Evolutionary conservation across 257 asterid genomes (phyloP).

Genomic region (Solanum chilense): DNA sequence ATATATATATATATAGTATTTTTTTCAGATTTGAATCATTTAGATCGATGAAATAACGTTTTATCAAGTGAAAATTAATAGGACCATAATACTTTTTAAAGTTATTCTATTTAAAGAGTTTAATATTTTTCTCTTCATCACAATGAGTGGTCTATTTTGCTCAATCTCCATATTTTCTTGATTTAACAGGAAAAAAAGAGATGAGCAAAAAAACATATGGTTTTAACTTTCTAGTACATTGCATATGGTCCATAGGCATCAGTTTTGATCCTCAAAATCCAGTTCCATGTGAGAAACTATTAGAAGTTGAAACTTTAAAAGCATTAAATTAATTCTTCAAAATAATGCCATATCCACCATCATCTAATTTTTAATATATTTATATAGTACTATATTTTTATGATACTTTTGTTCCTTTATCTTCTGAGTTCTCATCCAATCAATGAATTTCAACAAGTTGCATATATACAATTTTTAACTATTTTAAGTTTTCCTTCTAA

Average conservation of each 20-base stretch:
- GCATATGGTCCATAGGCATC: constrained; percentile 3
- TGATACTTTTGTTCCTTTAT: constrained; percentile 8
- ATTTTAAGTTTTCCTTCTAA: not conserved
- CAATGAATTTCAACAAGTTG: constrained; percentile 14
- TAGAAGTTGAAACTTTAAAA: not conserved
- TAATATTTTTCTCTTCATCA: not conserved
- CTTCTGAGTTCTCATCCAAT: constrained; percentile 12
- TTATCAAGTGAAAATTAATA: not conserved
- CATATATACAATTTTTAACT: constrained; percentile 3
- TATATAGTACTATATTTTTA: not conserved
- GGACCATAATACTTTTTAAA: not conserved
- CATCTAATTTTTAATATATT: not conserved
- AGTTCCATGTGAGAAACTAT: constrained; percentile 16
- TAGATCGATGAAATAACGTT: not conserved
- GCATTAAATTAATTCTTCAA: not conserved
- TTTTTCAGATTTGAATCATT: not conserved
- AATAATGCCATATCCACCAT: not conserved
- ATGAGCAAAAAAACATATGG: not conserved
- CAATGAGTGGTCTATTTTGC: not conserved
- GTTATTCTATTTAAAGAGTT: not conserved
- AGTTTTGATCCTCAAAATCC: not conserved
- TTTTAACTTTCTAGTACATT: constrained; percentile 28
- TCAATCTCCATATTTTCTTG: not conserved
- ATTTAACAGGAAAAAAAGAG: not conserved
- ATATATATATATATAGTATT: too few relatives aligned